Evolutionary conservation across 2,329 filamentous ascomycete genomes (phyloP), one percentile per base, ranked within the genome.

Genomic region (Shiraia bambusicola): DNA sequence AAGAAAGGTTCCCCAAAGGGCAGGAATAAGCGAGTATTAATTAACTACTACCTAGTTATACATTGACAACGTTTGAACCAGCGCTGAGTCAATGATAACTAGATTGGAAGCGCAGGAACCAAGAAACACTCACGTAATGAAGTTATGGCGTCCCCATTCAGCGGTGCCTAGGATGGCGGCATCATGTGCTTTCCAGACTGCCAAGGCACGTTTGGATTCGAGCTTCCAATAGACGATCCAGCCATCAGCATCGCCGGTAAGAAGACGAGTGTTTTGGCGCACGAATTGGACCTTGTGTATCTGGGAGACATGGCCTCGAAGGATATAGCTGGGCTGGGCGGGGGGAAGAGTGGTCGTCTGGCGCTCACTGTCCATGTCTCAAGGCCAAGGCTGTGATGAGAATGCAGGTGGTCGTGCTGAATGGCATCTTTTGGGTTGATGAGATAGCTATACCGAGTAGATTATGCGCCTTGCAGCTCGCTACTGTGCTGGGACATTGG

Each of bases 171-270:
- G 75, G 19, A 97, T 83, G 14, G 88, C 80, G 25, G 80, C 85
- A 31, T 81, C 75, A 66, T 98, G 93, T 1, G 89, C 87, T 58
- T 81, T 84, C 93, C 93, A 98, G 3, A 93, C 88, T 1, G 86
- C 88, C 7, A 82, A 76, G 0, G 92, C 81, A 25, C 93, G 80
- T 75, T 94, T 91, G 37, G 84, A 87, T 17, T 84, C 79, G 28
- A 95, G 73, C 63, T 88, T 85, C 93, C 93, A 98, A 15, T 90
- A 72, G 6, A 95, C 79, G 25, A 95, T 76, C 77, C 86, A 96
- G 45, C 93, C 93, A 29, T 95, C 87, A 7, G 89, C 87, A 69
- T 98, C 93, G 26, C 87, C 92, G 1, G 89, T 93, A 10, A 88
- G 74, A 5, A 98, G 81, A 25, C 88, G 84, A 43, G 81, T 77